phyloP scores from a whole-genome alignment of 345 rosid species.

The Trapa incisa region DNA sequence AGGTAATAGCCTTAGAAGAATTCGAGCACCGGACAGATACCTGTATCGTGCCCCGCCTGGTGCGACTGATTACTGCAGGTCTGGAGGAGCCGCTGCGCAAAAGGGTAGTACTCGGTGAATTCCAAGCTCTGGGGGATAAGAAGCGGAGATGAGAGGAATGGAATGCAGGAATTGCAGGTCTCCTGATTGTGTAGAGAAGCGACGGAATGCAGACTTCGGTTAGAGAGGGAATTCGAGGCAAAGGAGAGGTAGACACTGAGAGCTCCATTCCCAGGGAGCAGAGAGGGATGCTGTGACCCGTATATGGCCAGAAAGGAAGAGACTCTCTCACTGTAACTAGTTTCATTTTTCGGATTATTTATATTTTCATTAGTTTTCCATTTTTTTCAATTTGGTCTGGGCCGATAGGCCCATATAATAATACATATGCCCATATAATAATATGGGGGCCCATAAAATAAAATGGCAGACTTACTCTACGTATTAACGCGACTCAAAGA shows the following conservation, averaged over 20 bases:
- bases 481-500: no score
- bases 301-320: no score
- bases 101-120: conserved; percentile 12
- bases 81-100: conserved; percentile 14
- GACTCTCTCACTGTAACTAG: no score
- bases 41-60: conserved; percentile 23
- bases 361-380: no score
- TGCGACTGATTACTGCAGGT: conserved; percentile 8
- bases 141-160: conserved; percentile 6
- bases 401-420: not conserved
- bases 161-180: conserved; percentile 10
- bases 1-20: not conserved
- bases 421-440: no score
- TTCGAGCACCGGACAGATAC: conserved; percentile 17
- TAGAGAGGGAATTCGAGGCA: conserved; percentile 20
- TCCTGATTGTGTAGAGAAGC: conserved; percentile 7
- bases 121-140: conserved; percentile 14
- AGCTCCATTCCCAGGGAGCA: conserved; percentile 28
- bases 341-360: no score
- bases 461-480: no score
- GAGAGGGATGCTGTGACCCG: not conserved
- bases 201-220: conserved; percentile 13
- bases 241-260: conserved; percentile 18
- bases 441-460: no score
- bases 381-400: not conserved